phyloP scores from a whole-genome alignment of 176 grass and related monocot species.

The Triticum urartu region DNA sequence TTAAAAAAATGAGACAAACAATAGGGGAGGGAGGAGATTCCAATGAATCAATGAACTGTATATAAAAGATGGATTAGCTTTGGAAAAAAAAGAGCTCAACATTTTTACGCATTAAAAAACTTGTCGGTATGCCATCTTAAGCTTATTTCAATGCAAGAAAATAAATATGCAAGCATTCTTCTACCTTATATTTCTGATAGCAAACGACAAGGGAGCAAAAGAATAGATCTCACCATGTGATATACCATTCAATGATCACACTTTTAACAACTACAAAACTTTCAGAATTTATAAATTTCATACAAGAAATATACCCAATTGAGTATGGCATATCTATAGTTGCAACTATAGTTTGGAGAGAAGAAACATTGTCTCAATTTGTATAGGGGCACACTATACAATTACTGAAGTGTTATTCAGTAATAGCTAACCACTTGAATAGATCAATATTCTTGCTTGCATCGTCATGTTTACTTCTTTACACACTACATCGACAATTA shows the following conservation, averaged over 20 bases:
- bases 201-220: neutral
- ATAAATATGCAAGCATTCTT: neutral
- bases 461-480: neutral
- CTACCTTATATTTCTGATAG: neutral
- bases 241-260: neutral
- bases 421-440: neutral
- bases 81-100: neutral
- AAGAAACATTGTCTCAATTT: neutral
- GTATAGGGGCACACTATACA: neutral
- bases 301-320: neutral
- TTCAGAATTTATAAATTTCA: neutral
- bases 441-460: neutral
- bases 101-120: neutral
- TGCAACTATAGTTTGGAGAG: neutral
- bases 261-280: neutral
- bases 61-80: neutral
- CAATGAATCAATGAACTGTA: neutral
- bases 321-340: neutral
- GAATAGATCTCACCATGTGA: neutral
- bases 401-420: neutral
- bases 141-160: neutral
- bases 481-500: neutral
- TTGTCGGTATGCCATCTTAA: neutral
- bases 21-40: neutral
- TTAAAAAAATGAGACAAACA: neutral